phyloP scores from a whole-genome alignment of 768 basidiomycete genomes.

The Leucosporidium yakuticum region DNA sequence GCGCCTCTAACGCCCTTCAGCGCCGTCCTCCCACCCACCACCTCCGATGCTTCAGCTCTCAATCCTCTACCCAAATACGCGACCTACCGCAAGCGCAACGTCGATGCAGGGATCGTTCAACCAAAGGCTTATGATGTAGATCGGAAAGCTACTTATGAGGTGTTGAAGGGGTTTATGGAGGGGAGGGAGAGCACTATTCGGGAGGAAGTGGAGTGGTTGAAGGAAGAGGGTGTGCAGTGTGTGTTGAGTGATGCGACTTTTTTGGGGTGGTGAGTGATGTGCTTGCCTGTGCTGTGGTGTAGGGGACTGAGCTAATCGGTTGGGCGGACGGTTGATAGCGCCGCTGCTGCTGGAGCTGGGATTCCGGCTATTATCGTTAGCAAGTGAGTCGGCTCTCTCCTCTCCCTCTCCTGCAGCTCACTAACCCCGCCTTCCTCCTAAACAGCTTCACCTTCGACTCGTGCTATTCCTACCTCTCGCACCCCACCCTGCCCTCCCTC shows the following conservation, averaged over 20 bases:
- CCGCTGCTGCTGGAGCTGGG: constrained; percentile 59
- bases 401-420: not conserved
- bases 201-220: constrained; percentile 58
- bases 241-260: constrained; percentile 74
- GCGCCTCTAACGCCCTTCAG: constrained; percentile 67
- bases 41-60: not conserved
- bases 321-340: constrained; percentile 32
- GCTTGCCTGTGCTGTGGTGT: not conserved
- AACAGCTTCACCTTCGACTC: constrained; percentile 68
- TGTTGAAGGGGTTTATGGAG: constrained; percentile 55
- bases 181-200: constrained; percentile 54
- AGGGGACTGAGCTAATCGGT: not conserved
- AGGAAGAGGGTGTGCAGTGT: constrained; percentile 51
- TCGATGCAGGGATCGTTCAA: constrained; percentile 75
- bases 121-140: constrained; percentile 74
- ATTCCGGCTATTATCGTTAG: constrained; percentile 69
- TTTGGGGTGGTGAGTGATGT: constrained; percentile 60
- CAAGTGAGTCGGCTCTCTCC: constrained; percentile 46
- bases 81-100: constrained; percentile 61
- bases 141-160: constrained; percentile 61
- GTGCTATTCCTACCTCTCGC: constrained; percentile 63
- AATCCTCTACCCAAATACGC: constrained; percentile 49
- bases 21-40: constrained; percentile 51
- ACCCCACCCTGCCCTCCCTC: constrained; percentile 7
- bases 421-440: not conserved